Evolutionary conservation across 1,284 basidiomycete species (phyloP).

Genomic region (Ustilago trichophora): DNA sequence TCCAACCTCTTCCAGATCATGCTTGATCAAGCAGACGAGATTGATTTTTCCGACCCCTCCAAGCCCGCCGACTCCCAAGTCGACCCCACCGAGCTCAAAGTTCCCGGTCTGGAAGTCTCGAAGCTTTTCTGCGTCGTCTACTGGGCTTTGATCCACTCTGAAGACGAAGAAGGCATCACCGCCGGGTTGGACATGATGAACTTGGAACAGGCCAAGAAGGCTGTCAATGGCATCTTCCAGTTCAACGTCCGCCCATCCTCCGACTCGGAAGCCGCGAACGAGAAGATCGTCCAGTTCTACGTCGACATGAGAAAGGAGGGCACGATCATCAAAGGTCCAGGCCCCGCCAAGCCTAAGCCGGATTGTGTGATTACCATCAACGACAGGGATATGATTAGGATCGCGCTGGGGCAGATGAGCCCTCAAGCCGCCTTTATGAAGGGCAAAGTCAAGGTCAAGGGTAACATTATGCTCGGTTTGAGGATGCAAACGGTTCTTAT

Average conservation of each 20-base stretch:
- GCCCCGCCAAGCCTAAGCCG: slow-evolving; percentile 49
- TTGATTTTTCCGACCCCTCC: slow-evolving; percentile 44
- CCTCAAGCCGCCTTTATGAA: slow-evolving; percentile 57
- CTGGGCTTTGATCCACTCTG: slow-evolving; percentile 47
- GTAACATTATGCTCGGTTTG: slow-evolving; percentile 57
- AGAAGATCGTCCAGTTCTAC: slow-evolving; percentile 45
- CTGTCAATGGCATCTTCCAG: slow-evolving; percentile 53
- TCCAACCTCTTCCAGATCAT: slow-evolving; percentile 53
- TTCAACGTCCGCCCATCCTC: slow-evolving; percentile 45
- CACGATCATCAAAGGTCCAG: slow-evolving; percentile 36
- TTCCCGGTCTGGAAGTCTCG: slow-evolving; percentile 43
- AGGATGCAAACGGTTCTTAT: slow-evolving; percentile 52
- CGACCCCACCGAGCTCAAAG: slow-evolving; percentile 44
- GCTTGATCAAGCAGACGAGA: slow-evolving; percentile 51
- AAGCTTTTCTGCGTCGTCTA: slow-evolving; percentile 47
- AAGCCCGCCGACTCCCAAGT: slow-evolving; percentile 11
- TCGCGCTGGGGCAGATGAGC: slow-evolving; percentile 51
- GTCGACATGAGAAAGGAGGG: slow-evolving; percentile 56
- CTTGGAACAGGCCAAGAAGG: slow-evolving; percentile 47
- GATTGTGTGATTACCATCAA: slow-evolving; percentile 49
- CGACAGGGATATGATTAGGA: slow-evolving; percentile 56
- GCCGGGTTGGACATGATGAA: slow-evolving; percentile 55
- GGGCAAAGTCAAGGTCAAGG: slow-evolving; percentile 55
- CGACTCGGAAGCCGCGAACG: slow-evolving; percentile 9
- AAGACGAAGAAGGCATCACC: slow-evolving; percentile 40